Base-by-base conservation (phyloP, 345 rosid genomes). In the Aethionema arabicum region DNA sequence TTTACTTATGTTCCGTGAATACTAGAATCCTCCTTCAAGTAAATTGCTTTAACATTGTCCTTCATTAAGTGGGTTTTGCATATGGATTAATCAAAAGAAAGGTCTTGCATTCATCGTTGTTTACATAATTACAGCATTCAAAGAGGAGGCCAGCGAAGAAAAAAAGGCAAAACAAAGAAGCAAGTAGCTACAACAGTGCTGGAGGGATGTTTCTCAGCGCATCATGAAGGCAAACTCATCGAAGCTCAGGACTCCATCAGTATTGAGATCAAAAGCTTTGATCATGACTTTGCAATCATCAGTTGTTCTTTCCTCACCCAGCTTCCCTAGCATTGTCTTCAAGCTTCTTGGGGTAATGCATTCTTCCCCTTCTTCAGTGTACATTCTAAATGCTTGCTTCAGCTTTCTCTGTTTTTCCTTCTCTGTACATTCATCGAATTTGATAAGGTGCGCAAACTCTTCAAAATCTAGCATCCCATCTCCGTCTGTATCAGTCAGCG, bases 161-260 rank as follows among this genome's bases (percentile, higher is more conserved):
- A 21, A 21, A 21, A 21, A 21, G 27, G 2, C 27, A 21, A 21
- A 21, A 21, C 27, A 21, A 21, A 21, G 27, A 21, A 21, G 9
- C 7, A 3, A 2, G 11, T 11, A 21, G 27, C 27, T 21, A 21
- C 27, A 21, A 21, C 27, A 21, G 32, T 35, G 48, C n/a, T 30
- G 21, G 44, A 50, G 15, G 33, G 55, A 27, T 37, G 40, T 32
- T 52, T 41, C 52, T 70, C 49, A 79, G 42, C 61, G 76, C 95
- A 87, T 87, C 95, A 85, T 87, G 27, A 76, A 10, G 13, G 74
- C 47, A 66, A 87, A 87, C 79, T 87, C 95, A 21, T 81, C 80
- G 52, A 85, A 87, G 76, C 70, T 74, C 40, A 87, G 84, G 45
- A 83, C 83, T 2, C 89, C 95, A 54, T 87, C 88, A 4, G 82